A percentile compares a stretch with the other conserved stretches of the same genome.
Evolutionary conservation across 164 flowering plant species (phyloP).

Genomic region (Dillenia suffruticosa): DNA sequence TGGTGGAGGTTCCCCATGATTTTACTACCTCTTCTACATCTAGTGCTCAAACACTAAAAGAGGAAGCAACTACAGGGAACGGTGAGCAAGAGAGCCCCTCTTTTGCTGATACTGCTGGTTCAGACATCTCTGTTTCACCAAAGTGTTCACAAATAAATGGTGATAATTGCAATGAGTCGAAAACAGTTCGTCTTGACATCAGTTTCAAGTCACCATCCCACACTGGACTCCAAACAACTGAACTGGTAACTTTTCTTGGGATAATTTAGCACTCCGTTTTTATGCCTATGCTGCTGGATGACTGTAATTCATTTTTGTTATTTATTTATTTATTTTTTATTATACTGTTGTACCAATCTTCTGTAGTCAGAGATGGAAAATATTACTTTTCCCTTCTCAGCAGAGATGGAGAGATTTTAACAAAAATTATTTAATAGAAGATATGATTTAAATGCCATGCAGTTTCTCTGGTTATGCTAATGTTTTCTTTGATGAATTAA

Average conservation of each 20-base stretch:
- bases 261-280: background rate
- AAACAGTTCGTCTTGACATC: conserved; percentile 85
- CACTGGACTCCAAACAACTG: conserved; percentile 92
- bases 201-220: conserved; percentile 95
- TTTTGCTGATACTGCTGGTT: conserved; percentile 22
- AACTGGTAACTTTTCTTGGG: conserved; percentile 51
- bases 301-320: background rate
- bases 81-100: conserved; percentile 30
- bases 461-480: too few relatives aligned
- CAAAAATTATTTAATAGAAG: too few relatives aligned
- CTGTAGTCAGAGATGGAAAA: too few relatives aligned
- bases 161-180: conserved; percentile 29
- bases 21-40: conserved; percentile 37
- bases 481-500: too few relatives aligned
- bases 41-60: conserved; percentile 36
- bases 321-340: too few relatives aligned
- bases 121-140: conserved; percentile 32
- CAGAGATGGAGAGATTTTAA: too few relatives aligned
- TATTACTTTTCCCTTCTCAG: too few relatives aligned
- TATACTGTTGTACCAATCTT: background rate
- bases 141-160: conserved; percentile 23
- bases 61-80: conserved; percentile 20
- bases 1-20: conserved; percentile 87
- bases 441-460: too few relatives aligned
- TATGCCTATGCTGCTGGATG: too few relatives aligned